phyloP scores from a whole-genome alignment of 805 yeast genomes.

The Groenewaldozyma tartarivorans region DNA sequence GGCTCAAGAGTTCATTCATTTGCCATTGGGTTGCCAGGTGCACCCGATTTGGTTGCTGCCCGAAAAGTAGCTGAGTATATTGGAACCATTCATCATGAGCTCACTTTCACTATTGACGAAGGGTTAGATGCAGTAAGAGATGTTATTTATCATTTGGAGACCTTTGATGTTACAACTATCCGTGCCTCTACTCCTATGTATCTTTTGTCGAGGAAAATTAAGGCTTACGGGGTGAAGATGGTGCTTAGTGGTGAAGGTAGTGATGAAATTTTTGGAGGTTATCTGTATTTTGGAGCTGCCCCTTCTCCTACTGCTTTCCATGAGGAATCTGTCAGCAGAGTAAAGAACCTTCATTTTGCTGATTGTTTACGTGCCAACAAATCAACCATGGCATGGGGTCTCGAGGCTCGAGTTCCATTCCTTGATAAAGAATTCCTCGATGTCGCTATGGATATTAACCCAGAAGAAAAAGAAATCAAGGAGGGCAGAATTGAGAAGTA shows the following conservation, averaged over 20 bases:
- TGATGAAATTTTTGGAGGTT: slow-evolving; percentile 98
- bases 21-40: slow-evolving; percentile 94
- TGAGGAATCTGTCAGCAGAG: slow-evolving; percentile 88
- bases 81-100: slow-evolving; percentile 96
- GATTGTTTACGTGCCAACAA: slow-evolving; percentile 99
- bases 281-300: slow-evolving; percentile 93
- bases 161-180: slow-evolving; percentile 96
- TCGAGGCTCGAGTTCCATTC: slow-evolving; percentile 99
- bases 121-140: slow-evolving; percentile 94
- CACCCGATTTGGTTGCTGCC: slow-evolving; percentile 96
- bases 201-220: slow-evolving; percentile 87
- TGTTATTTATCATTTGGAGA: slow-evolving; percentile 91
- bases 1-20: slow-evolving; percentile 80
- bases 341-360: slow-evolving; percentile 92
- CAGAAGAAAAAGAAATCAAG: slow-evolving; percentile 80
- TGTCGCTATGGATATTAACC: slow-evolving; percentile 88
- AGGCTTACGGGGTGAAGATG: slow-evolving; percentile 99
- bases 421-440: slow-evolving; percentile 89
- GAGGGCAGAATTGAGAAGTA: slow-evolving; percentile 83
- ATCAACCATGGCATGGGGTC: slow-evolving; percentile 99
- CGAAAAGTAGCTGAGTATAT: slow-evolving; percentile 92
- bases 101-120: slow-evolving; percentile 92
- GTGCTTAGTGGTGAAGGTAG: slow-evolving; percentile 98
- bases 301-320: slow-evolving; percentile 93
- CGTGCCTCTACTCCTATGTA: slow-evolving; percentile 99